Evolutionary conservation across 768 basidiomycete genomes (phyloP).

Genomic region (Lentinula guzmanii): DNA sequence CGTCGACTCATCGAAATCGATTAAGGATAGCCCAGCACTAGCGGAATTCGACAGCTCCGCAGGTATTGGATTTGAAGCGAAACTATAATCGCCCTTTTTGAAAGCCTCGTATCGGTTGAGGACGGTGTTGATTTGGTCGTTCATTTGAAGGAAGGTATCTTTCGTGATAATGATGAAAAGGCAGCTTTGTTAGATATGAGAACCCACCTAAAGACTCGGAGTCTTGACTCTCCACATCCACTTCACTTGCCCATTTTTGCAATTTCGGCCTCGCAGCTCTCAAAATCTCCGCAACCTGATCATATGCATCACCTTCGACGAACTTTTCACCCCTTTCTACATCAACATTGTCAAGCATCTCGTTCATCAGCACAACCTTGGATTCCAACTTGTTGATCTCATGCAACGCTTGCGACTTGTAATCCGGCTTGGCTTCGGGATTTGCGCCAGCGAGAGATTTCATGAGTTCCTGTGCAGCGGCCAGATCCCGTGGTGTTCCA

Average conservation of each 20-base stretch:
- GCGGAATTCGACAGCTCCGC: constrained; percentile 36
- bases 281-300: constrained; percentile 89
- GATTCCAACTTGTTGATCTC: constrained; percentile 94
- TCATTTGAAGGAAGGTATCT: constrained; percentile 94
- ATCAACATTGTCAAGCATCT: constrained; percentile 93
- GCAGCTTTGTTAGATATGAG: neutral
- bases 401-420: constrained; percentile 79
- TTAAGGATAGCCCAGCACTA: constrained; percentile 45
- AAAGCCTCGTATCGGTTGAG: constrained; percentile 88
- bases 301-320: constrained; percentile 87
- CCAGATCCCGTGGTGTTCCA: constrained; percentile 92
- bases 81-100: constrained; percentile 82
- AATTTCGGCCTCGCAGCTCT: constrained; percentile 83
- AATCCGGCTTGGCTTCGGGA: constrained; percentile 92
- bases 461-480: constrained; percentile 96
- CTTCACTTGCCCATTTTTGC: constrained; percentile 97
- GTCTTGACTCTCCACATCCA: constrained; percentile 85
- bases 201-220: constrained; percentile 80
- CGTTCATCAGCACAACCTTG: constrained; percentile 93
- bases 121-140: constrained; percentile 96
- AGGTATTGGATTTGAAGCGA: constrained; percentile 64
- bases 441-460: constrained; percentile 92
- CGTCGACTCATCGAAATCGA: constrained; percentile 66
- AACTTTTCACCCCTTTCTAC: constrained; percentile 67
- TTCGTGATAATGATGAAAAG: constrained; percentile 1